Conservation (phyloP, 1,139 yeast species). For the Taphrina betulina region DNA sequence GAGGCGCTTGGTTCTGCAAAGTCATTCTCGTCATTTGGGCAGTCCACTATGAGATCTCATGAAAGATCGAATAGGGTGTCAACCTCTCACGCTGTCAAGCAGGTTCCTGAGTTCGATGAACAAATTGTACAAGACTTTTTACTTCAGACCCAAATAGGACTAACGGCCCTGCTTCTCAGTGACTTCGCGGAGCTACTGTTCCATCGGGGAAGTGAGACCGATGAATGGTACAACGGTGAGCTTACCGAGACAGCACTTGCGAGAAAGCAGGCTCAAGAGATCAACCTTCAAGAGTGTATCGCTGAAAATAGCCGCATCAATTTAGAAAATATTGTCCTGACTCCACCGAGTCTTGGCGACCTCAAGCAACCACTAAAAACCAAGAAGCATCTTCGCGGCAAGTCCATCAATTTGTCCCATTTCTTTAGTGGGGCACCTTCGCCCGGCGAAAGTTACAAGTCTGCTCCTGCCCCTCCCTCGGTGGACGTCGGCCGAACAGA, state of each 20-base stretch:
- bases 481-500: slow-evolving; percentile 5
- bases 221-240: slow-evolving; percentile 22
- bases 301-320: background rate
- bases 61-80: background rate
- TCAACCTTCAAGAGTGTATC: background rate
- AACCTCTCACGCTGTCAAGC: background rate
- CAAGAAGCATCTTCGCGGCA: slow-evolving; percentile 4
- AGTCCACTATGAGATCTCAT: background rate
- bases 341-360: background rate
- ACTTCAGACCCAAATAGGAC: slow-evolving; percentile 5
- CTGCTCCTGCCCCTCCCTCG: slow-evolving; percentile 22
- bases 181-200: slow-evolving; percentile 21
- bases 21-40: background rate
- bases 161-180: slow-evolving; percentile 6
- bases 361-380: background rate
- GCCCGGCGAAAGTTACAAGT: slow-evolving; percentile 1
- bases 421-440: slow-evolving; percentile 2
- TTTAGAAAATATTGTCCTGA: background rate
- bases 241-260: slow-evolving; percentile 9
- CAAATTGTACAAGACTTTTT: slow-evolving; percentile 12
- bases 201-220: slow-evolving; percentile 23
- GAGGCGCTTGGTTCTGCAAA: background rate
- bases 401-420: slow-evolving; percentile 8
- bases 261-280: background rate
- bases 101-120: slow-evolving; percentile 1